Evolutionary conservation across 108 stramenopile species (phyloP).

Genomic region (Skeletonema costatum): DNA sequence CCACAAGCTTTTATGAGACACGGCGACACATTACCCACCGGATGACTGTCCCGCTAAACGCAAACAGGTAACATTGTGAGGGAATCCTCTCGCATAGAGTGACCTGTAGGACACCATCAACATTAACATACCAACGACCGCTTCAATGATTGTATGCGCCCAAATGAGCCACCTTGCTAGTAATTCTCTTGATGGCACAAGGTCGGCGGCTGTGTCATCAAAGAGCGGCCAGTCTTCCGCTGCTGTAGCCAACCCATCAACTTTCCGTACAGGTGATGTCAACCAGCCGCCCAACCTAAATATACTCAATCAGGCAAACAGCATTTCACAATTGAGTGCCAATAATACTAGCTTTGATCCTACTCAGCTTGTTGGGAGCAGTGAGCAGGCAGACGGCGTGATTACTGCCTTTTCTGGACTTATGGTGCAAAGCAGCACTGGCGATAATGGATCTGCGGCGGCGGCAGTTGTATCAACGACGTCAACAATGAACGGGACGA

Average conservation of each 20-base stretch:
- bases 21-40: too few species aligned
- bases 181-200: too few species aligned
- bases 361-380: neutral
- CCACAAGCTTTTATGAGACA: too few species aligned
- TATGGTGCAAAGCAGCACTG: neutral
- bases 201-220: too few species aligned
- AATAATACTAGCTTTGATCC: constrained; percentile 6
- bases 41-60: too few species aligned
- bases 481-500: too few species aligned
- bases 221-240: neutral
- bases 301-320: constrained; percentile 6
- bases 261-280: neutral
- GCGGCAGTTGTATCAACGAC: neutral
- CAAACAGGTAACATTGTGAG: too few species aligned
- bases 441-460: neutral
- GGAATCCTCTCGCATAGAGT: too few species aligned
- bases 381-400: neutral
- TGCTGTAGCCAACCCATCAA: neutral
- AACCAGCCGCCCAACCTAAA: neutral
- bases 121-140: too few species aligned
- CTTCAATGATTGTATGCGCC: too few species aligned
- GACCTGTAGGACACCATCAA: too few species aligned
- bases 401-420: neutral
- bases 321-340: neutral
- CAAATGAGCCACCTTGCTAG: too few species aligned